Percentiles rank a stretch among this genome's conserved stretches.
Evolutionary conservation across 768 basidiomycete genomes (phyloP).

Genomic region (Ramaria sp.): DNA sequence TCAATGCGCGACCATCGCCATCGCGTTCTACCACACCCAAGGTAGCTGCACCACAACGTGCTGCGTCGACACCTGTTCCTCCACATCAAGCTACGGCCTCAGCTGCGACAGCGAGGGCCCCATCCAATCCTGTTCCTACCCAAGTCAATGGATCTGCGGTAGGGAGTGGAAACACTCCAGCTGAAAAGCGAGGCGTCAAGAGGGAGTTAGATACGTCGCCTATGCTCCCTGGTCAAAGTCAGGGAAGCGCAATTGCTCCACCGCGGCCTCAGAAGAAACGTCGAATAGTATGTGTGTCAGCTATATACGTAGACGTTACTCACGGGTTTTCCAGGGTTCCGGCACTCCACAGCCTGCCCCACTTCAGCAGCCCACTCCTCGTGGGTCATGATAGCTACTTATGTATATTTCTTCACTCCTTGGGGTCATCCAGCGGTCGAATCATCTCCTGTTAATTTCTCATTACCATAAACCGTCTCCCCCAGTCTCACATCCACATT

Average conservation of each 20-base stretch:
- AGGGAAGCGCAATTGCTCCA: conserved; percentile 14
- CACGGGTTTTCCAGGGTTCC: conserved; percentile 2
- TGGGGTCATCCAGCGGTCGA: neutral
- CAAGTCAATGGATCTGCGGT: conserved; percentile 11
- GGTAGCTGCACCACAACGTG: neutral
- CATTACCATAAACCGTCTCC: neutral
- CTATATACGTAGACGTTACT: neutral
- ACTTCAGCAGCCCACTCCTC: conserved; percentile 61
- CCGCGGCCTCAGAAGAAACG: conserved; percentile 71
- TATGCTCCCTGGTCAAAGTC: conserved; percentile 44
- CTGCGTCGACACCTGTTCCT: neutral
- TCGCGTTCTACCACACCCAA: neutral
- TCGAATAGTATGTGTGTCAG: conserved; percentile 43
- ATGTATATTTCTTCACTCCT: neutral
- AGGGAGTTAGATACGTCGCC: conserved; percentile 17
- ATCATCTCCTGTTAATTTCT: neutral
- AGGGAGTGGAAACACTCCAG: conserved; percentile 15
- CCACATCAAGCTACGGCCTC: neutral
- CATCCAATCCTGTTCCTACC: neutral
- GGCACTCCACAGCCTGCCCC: conserved; percentile 4
- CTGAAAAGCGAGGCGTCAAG: conserved; percentile 13
- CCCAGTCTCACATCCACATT: no score
- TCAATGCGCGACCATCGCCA: neutral
- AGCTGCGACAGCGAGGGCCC: neutral
- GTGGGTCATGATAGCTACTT: conserved; percentile 36